These are phyloP conservation scores for Russula virescens DNA, from an alignment of 768 basidiomycete species.

Conservation along the genomic window DNA sequence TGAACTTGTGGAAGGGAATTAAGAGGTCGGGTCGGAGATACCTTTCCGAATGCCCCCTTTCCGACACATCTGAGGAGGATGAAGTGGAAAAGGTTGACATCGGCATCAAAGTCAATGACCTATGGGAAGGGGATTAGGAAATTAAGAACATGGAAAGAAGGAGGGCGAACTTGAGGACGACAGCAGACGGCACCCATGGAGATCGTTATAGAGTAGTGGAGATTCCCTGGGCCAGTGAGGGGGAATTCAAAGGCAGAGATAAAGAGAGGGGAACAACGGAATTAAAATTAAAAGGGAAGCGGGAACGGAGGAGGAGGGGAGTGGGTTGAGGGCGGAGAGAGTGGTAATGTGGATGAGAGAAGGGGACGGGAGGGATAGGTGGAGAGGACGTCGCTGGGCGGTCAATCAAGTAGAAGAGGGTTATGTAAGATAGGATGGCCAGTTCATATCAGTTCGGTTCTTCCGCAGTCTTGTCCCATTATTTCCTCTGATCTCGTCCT, in stretches of 20 bases:
- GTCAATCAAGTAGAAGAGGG: too few species aligned
- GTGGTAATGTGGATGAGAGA: not conserved
- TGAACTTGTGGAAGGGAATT: not conserved
- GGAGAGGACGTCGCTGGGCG: not conserved
- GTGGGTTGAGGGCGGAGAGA: conserved; percentile 8
- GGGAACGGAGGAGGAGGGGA: conserved; percentile 11
- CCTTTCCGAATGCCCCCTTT: conserved; percentile 98
- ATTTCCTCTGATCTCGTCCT: too few species aligned
- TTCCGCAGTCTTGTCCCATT: not conserved
- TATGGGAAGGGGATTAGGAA: conserved; percentile 30
- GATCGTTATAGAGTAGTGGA: conserved; percentile 12
- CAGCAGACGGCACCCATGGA: conserved; percentile 83
- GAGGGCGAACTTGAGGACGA: conserved; percentile 59
- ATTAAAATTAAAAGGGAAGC: conserved; percentile 4
- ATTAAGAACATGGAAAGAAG: not conserved
- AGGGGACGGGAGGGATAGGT: not conserved
- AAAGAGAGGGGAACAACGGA: conserved; percentile 19
- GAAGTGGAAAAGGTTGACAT: conserved; percentile 96
- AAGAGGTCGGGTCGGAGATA: not conserved
- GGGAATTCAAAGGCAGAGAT: not conserved
- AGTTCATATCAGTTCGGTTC: not conserved
- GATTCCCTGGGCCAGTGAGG: conserved; percentile 4
- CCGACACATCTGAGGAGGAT: conserved; percentile 93
- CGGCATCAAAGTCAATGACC: conserved; percentile 94
- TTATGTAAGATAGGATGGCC: too few species aligned